A percentile compares a stretch with the other conserved stretches of the same genome.
These are phyloP conservation scores for Dissophora ornata DNA, from an alignment of 192 early-diverging fungal genomes.

Conservation along the genomic window DNA sequence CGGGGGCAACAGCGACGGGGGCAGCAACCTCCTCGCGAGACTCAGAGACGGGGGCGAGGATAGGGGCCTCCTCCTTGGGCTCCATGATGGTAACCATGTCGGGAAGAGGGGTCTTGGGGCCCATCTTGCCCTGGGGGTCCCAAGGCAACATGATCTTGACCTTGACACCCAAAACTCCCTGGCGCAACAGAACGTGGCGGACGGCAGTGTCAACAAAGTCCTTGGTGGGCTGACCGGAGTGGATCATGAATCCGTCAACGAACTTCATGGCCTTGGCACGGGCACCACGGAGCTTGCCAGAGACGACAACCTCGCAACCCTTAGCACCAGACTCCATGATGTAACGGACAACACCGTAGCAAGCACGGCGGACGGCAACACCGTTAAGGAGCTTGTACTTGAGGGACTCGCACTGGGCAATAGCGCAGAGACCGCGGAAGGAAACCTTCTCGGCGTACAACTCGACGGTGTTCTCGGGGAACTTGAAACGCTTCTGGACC, in stretches of 20 bases:
- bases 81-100: constrained; percentile 95
- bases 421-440: constrained; percentile 97
- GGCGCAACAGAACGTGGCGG: constrained; percentile 97
- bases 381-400: constrained; percentile 98
- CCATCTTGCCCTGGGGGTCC: constrained; percentile 92
- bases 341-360: constrained; percentile 98
- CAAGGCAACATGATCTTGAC: constrained; percentile 98
- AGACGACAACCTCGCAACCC: constrained; percentile 99
- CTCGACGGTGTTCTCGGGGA: constrained; percentile 98
- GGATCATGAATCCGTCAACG: constrained; percentile 99
- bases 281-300: constrained; percentile 99
- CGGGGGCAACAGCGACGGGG: constrained; percentile 45
- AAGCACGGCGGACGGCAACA: constrained; percentile 96
- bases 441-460: constrained; percentile 98
- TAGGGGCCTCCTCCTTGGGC: constrained; percentile 86
- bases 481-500: constrained; percentile 99
- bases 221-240: constrained; percentile 98
- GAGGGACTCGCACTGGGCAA: constrained; percentile 98
- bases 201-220: constrained; percentile 96
- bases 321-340: constrained; percentile 99
- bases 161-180: constrained; percentile 99
- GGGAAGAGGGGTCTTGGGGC: constrained; percentile 96
- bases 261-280: constrained; percentile 99
- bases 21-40: constrained; percentile 55
- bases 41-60: constrained; percentile 77